These are phyloP conservation scores for Vicia sativa DNA, from an alignment of 306 rosid genomes.

Conservation along the genomic window DNA sequence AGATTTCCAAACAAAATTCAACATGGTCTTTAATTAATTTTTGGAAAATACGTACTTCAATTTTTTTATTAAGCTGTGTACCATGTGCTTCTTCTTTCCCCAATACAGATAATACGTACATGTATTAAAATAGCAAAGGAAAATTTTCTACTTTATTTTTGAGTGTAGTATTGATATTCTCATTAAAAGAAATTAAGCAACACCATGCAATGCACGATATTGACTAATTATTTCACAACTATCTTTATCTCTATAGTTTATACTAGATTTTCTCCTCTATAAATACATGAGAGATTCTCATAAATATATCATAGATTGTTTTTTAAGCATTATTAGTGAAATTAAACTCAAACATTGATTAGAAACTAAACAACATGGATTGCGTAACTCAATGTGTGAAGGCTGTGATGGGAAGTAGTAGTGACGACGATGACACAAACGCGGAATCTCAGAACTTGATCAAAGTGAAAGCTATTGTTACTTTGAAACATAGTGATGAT, in stretches of 20 bases:
- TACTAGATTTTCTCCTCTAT: not conserved
- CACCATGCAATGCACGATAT: not conserved
- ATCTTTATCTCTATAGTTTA: not conserved
- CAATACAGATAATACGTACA: not conserved
- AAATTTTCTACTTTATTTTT: not conserved
- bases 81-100: not conserved
- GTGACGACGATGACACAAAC: not conserved
- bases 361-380: not conserved
- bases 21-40: not conserved
- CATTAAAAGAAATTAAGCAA: slow-evolving; percentile 5
- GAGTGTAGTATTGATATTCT: not conserved
- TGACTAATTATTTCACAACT: slow-evolving; percentile 1
- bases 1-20: slow-evolving; percentile 9
- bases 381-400: not conserved
- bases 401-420: not conserved
- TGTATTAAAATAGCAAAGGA: not conserved
- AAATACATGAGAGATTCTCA: not conserved
- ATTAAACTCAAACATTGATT: not conserved
- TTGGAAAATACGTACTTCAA: not conserved
- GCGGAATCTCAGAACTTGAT: slow-evolving; percentile 25
- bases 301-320: not conserved
- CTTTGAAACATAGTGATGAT: slow-evolving; percentile 30
- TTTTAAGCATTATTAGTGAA: not conserved
- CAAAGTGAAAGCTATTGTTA: slow-evolving; percentile 36
- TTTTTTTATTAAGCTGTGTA: not conserved